Conservation (phyloP, 495 filamentous ascomycete genomes). For the Neurospora pannonica region DNA sequence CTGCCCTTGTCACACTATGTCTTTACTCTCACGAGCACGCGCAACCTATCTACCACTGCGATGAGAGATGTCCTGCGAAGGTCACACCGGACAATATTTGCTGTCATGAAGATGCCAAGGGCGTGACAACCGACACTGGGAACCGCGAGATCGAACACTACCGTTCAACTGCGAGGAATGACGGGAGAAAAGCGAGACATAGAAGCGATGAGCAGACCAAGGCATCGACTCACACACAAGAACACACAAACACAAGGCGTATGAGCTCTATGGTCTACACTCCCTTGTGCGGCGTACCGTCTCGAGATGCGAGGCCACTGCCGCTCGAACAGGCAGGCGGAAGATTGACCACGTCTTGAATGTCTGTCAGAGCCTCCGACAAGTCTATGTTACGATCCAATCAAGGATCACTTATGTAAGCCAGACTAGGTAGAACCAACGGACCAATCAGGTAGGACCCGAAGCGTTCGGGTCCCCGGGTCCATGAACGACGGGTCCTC, state of each 20-base stretch:
- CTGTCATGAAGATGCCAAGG: neutral
- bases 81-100: rapidly evolving
- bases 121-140: neutral
- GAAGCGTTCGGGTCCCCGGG: too few species aligned
- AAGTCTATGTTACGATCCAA: too few species aligned
- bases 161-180: neutral
- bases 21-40: rapidly evolving
- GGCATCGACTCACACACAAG: neutral
- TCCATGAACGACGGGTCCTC: too few species aligned
- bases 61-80: neutral
- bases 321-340: rapidly evolving
- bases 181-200: too few species aligned
- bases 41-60: neutral
- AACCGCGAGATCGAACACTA: neutral
- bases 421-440: too few species aligned
- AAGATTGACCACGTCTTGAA: neutral
- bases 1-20: too few species aligned
- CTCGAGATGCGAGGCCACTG: neutral
- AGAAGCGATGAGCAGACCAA: neutral
- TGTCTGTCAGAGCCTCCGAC: neutral
- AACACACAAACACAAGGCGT: neutral
- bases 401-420: too few species aligned
- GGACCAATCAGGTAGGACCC: too few species aligned
- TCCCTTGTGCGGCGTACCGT: neutral
- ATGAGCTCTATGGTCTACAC: neutral